These are phyloP conservation scores for Marasmius fiardii DNA, from an alignment of 1,284 basidiomycete species.

Conservation along the genomic window DNA sequence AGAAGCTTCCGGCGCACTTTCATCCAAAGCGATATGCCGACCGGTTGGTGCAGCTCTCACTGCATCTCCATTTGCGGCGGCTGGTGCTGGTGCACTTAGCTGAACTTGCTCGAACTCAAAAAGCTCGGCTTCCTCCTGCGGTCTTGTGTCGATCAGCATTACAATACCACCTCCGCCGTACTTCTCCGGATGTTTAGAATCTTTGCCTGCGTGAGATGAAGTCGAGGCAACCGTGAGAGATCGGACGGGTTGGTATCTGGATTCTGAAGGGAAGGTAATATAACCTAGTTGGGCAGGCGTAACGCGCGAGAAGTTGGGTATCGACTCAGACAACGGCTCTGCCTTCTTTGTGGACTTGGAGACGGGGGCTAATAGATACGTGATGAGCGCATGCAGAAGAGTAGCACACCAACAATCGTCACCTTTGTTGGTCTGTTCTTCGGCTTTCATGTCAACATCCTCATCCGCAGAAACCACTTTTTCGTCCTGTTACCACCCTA, in stretches of 20 bases:
- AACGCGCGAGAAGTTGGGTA: constrained; percentile 91
- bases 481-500: constrained; percentile 38
- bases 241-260: constrained; percentile 89
- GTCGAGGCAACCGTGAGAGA: constrained; percentile 59
- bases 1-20: constrained; percentile 71
- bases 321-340: constrained; percentile 72
- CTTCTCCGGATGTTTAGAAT: constrained; percentile 36
- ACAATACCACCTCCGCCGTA: constrained; percentile 84
- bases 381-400: constrained; percentile 38
- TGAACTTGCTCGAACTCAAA: constrained; percentile 65
- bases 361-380: constrained; percentile 28
- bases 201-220: constrained; percentile 28
- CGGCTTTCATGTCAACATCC: constrained; percentile 73
- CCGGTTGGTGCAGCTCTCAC: constrained; percentile 26
- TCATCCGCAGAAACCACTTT: constrained; percentile 40
- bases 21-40: constrained; percentile 63
- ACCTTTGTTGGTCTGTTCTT: constrained; percentile 51
- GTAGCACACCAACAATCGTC: constrained; percentile 30
- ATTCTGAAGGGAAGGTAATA: constrained; percentile 77
- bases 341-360: constrained; percentile 47
- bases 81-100: constrained; percentile 27
- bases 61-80: constrained; percentile 19
- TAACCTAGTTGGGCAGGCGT: constrained; percentile 87
- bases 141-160: constrained; percentile 67
- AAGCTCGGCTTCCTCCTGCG: constrained; percentile 67